Evolutionary conservation across 2,329 filamentous ascomycete species (phyloP).

Genomic region (Fusarium xyrophilum): DNA sequence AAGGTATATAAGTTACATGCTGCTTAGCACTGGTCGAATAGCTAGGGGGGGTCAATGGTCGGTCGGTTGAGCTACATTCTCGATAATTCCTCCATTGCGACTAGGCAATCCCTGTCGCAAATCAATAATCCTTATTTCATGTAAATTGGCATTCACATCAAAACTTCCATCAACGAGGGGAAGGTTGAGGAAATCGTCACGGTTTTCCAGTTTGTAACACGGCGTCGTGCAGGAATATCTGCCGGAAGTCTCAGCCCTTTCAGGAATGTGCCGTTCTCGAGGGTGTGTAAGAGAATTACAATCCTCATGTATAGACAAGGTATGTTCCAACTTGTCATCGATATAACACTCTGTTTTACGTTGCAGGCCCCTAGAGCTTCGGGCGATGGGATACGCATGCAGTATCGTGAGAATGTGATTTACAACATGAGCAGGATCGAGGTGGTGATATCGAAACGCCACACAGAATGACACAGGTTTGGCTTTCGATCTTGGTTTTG

Average conservation of each 20-base stretch:
- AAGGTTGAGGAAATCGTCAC: conserved; percentile 27
- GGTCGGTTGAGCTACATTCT: too few species aligned
- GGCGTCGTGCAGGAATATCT: conserved; percentile 20
- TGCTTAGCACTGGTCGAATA: too few species aligned
- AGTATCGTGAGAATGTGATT: conserved; percentile 1
- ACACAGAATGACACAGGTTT: conserved; percentile 15
- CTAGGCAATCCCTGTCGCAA: conserved; percentile 20
- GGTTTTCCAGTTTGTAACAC: conserved; percentile 20
- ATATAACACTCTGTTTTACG: conserved; percentile 33
- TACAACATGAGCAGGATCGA: conserved; percentile 13
- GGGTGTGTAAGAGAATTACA: conserved; percentile 34
- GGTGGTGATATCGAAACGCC: conserved; percentile 13
- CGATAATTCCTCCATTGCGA: conserved; percentile 11
- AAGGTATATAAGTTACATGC: too few species aligned
- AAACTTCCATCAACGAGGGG: background rate
- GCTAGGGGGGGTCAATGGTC: too few species aligned
- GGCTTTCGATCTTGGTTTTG: background rate
- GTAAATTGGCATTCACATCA: conserved; percentile 1
- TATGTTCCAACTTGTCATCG: conserved; percentile 24
- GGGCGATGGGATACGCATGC: conserved; percentile 2
- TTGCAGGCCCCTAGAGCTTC: conserved; percentile 12
- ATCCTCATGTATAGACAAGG: conserved; percentile 20
- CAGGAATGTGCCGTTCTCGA: conserved; percentile 25
- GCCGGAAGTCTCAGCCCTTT: conserved; percentile 23
- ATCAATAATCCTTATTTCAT: conserved; percentile 18